phyloP scores from a whole-genome alignment of 1,139 yeast genomes.

The Sugiyamaella neomexicana region DNA sequence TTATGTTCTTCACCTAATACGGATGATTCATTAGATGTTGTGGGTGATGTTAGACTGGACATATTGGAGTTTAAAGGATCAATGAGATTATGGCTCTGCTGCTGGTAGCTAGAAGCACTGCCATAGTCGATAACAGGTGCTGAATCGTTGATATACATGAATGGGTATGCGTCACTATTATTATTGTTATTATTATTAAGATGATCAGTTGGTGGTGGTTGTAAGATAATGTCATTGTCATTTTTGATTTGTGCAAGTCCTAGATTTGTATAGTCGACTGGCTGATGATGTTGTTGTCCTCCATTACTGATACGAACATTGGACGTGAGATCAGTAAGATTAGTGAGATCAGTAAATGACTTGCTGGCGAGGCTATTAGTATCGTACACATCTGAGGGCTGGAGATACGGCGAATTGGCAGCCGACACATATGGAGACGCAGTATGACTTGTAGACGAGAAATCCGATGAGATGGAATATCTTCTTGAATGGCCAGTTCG shows the following conservation, averaged over 20 bases:
- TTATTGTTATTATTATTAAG: not conserved
- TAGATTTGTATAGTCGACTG: not conserved
- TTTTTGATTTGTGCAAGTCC: not conserved
- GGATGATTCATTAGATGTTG: slow-evolving; percentile 11
- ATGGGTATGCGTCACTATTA: not conserved
- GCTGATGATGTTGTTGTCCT: no score
- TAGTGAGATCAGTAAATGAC: slow-evolving; percentile 20
- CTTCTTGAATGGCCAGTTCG: slow-evolving; percentile 13
- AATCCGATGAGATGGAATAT: slow-evolving; percentile 19
- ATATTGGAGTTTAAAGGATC: not conserved
- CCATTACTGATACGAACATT: slow-evolving; percentile 25
- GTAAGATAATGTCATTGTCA: not conserved
- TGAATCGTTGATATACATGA: not conserved
- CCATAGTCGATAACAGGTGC: not conserved
- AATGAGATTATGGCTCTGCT: not conserved
- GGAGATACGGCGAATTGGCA: slow-evolving; percentile 24
- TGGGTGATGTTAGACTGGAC: slow-evolving; percentile 5
- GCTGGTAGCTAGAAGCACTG: not conserved
- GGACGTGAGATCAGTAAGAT: slow-evolving; percentile 28
- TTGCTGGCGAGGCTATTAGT: not conserved
- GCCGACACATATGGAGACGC: slow-evolving; percentile 20
- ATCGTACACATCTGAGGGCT: slow-evolving; percentile 13
- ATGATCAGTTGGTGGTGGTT: not conserved
- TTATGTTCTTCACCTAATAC: not conserved
- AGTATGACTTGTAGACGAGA: slow-evolving; percentile 12